Base-by-base conservation (phyloP, 2,329 filamentous ascomycete genomes). In the Epichloe scottii region DNA sequence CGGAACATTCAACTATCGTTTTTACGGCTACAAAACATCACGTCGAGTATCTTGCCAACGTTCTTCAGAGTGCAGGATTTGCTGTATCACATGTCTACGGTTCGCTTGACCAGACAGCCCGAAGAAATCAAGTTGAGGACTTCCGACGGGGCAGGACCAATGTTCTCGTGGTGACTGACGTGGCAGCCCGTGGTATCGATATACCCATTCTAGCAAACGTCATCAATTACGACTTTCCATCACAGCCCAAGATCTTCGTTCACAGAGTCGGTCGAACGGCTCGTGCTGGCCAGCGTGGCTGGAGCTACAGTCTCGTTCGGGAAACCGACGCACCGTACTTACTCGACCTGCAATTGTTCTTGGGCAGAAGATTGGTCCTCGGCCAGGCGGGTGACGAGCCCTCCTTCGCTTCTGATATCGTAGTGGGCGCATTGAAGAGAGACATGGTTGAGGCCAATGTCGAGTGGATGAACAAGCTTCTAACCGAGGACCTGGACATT, bases 221-320 rank as follows among this genome's bases (percentile, higher is more conserved):
- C 53, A 91, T 98, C 73, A 97, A 98, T 73, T 98, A 95, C 68
- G 91, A 97, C 63, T 98, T 98, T 57, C 91, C 93, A 3, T 87
- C 91, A 2, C 93, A 97, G 62, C 89, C 93, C 19, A 98, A 98
- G 69, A 83, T 98, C 41, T 98, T 94, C 61, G 86, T 98, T 30
- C 93, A 98, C 68, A 84, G 93, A 64, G 93, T 98, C 45, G 93
- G 93, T 60, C 84, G 93, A 70, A 98, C 94, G 26, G 94, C 93
- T 40, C 82, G 93, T 78, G 94, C 94, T 43, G 93, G 91, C 14
- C 84, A 89, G 60, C 82, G 85, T 57, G 93, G 93, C 55, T 97
- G 93, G 93, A 87, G 85, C 69, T 98, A 95, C 70, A 96, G 88
- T 71, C 75, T 98, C 21, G 84, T 97, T 26, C 79, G 88, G 52